Percentiles rank a stretch among this genome's conserved stretches.
These are phyloP conservation scores for Anastatica hierochuntica DNA, from an alignment of 345 rosid species.

Conservation along the genomic window DNA sequence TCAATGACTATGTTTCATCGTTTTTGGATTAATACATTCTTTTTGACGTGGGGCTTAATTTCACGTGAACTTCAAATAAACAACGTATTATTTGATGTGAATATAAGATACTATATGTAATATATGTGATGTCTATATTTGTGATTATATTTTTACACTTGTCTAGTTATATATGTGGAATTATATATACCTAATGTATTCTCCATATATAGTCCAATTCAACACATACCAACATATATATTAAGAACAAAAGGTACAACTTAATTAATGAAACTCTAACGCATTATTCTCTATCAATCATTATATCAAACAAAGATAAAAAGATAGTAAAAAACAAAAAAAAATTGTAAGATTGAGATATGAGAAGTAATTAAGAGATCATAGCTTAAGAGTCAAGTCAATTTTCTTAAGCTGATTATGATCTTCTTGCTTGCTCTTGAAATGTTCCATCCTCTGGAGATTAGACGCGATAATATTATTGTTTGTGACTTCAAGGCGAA, in stretches of 20 bases:
- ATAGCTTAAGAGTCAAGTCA: conserved; percentile 93
- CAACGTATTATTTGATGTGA: neutral
- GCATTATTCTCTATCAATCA: conserved; percentile 8
- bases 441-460: conserved; percentile 35
- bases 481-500: conserved; percentile 26
- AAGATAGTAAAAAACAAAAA: neutral
- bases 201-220: neutral
- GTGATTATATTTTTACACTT: neutral
- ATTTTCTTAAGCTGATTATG: conserved; percentile 54
- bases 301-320: conserved; percentile 6
- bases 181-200: conserved; percentile 8
- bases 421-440: conserved; percentile 39
- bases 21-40: neutral
- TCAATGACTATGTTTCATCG: too few species aligned
- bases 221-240: neutral
- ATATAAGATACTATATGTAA: neutral
- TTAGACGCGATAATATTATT: conserved; percentile 22
- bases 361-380: conserved; percentile 17
- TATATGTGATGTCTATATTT: neutral
- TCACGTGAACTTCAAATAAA: neutral
- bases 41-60: neutral
- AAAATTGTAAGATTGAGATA: neutral
- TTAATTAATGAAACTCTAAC: conserved; percentile 11
- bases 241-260: neutral
- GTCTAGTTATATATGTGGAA: neutral